Base-by-base conservation (phyloP, 2,329 filamentous ascomycete species). In the Colletotrichum agaves region DNA sequence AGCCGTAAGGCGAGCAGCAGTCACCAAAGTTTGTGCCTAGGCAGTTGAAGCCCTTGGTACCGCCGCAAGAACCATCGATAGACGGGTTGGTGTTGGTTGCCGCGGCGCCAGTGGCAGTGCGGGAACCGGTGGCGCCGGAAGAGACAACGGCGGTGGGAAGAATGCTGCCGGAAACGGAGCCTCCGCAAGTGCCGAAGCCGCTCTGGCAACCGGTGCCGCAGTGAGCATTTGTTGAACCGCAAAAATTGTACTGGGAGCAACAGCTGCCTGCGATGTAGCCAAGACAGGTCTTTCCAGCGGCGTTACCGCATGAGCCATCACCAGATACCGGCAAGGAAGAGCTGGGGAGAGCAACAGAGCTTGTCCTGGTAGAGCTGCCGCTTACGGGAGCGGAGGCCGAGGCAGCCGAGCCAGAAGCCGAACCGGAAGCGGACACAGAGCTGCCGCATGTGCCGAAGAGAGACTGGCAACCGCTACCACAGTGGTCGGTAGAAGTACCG, bases 161-260 rank as follows among this genome's bases (percentile, higher is more conserved):
- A 7, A 19, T 7, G 27, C 27, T 27, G 53, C 15, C 56, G 17
- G 31, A 35, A 23, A 43, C 46, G 5, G 50, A 53, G 61, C 12
- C 5, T 23, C n/a, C 33, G 12, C 66, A 69, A 13, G 27, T 47
- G 10, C 76, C 77, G 56, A 75, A 78, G 2, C n/a, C 71, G 8
- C 72, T 49, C 53, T 77, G 74, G 65, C 77, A 78, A 3, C 76
- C 77, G 0, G 69, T 69, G 55, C 70, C 71, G 68, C 77, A 79
- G 69, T 79, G 76, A 17, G 76, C 75, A 31, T 72, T 71, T 3
- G 74, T 75, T 19, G 72, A 72, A 43, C 79, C 77, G 64, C 78
- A 80, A 47, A 67, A 80, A 31, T 75, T 74, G 69, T 76, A 70
- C 44, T 72, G 49, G 58, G 74, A 73, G 73, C 73, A 74, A 71